These are phyloP conservation scores for Pezicula neosporulosa DNA, from an alignment of 2,329 filamentous ascomycete species.

Conservation along the genomic window DNA sequence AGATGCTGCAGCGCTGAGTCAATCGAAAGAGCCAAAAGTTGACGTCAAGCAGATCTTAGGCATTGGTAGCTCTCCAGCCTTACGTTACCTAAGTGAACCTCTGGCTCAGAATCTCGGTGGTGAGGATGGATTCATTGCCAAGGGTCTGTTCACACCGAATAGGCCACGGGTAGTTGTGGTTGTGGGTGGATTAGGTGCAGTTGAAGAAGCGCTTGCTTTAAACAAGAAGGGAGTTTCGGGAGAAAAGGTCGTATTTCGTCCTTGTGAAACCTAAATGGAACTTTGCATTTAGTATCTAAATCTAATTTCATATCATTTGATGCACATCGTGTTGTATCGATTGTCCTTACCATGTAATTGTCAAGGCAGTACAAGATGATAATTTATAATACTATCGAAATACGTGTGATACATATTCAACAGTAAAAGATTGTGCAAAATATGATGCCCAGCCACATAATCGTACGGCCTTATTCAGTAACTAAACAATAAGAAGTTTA, in stretches of 20 bases:
- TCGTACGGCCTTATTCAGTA: too few relatives aligned
- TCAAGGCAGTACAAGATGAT: too few relatives aligned
- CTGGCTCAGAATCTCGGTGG: not conserved
- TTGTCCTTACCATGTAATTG: too few relatives aligned
- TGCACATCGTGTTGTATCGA: too few relatives aligned
- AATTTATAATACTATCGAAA: too few relatives aligned
- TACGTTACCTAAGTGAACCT: not conserved
- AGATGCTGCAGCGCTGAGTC: not conserved
- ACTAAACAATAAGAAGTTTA: too few relatives aligned
- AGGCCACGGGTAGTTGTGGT: not conserved
- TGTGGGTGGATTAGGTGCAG: not conserved
- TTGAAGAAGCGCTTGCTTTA: not conserved
- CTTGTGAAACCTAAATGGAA: too few relatives aligned
- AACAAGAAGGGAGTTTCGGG: not conserved
- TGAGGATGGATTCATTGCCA: not conserved
- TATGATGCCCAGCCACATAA: too few relatives aligned
- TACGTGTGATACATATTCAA: too few relatives aligned
- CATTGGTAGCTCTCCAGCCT: not conserved
- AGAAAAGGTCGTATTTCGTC: not conserved
- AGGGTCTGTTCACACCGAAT: not conserved
- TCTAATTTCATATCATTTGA: too few relatives aligned
- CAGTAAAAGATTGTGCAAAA: too few relatives aligned
- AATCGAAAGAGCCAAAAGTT: not conserved
- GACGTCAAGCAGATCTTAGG: not conserved
- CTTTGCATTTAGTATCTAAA: too few relatives aligned